phyloP scores from a whole-genome alignment of 2,329 filamentous ascomycete genomes.

The Colletotrichum sp. region DNA sequence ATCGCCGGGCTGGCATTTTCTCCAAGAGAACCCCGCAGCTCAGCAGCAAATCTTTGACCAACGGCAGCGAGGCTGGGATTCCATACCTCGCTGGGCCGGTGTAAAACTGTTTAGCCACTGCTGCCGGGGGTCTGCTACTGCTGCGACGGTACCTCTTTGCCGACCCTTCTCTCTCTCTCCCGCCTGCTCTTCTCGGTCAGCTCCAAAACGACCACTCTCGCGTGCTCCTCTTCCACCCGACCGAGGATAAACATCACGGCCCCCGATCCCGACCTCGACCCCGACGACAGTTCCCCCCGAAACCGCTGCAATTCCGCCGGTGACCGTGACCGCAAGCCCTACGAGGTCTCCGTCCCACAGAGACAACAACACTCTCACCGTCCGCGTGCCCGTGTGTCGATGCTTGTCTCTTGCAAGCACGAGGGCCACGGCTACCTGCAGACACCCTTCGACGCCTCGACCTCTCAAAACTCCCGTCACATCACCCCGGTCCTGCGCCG shows the following conservation, averaged over 20 bases:
- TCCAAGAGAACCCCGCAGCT: slow-evolving; percentile 21
- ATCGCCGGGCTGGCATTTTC: slow-evolving; percentile 11
- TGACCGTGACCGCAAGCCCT: neutral
- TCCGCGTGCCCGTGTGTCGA: slow-evolving; percentile 12
- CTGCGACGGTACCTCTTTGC: neutral
- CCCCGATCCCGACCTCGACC: neutral
- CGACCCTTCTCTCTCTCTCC: neutral
- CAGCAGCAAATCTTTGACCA: slow-evolving; percentile 21
- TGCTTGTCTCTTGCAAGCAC: slow-evolving; percentile 15
- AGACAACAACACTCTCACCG: slow-evolving; percentile 1
- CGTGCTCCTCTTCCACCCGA: slow-evolving; percentile 20
- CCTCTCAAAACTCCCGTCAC: slow-evolving; percentile 19
- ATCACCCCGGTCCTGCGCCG: slow-evolving; percentile 8
- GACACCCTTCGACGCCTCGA: slow-evolving; percentile 8
- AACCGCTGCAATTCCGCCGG: neutral
- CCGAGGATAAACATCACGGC: slow-evolving; percentile 22
- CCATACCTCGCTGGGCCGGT: slow-evolving; percentile 1
- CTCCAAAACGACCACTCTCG: slow-evolving; percentile 10
- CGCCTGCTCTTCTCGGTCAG: neutral
- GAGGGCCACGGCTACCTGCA: slow-evolving; percentile 22
- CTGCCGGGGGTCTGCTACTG: neutral
- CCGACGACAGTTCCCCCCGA: neutral
- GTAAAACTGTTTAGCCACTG: neutral
- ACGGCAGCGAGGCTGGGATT: slow-evolving; percentile 15
- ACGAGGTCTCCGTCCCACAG: neutral